A percentile compares a stretch with the other conserved stretches of the same genome.
phyloP scores from a whole-genome alignment of 768 basidiomycete genomes.

The Fibroporia radiculosa region DNA sequence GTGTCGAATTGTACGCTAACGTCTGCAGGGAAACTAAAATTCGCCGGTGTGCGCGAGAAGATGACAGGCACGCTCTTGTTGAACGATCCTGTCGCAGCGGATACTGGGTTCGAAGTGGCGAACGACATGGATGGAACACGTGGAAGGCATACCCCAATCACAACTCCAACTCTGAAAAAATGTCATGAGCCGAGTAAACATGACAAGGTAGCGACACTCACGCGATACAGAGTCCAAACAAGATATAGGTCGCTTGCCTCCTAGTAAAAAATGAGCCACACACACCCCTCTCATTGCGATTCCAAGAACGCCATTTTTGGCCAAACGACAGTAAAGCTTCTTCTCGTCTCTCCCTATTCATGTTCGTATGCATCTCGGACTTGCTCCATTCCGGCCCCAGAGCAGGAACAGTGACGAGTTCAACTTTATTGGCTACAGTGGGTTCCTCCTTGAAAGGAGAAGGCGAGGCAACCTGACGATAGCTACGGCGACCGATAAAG shows the following conservation, averaged over 20 bases:
- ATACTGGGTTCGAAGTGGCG: slow-evolving; percentile 48
- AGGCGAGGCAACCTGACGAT: slow-evolving; percentile 20
- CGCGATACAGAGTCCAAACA: slow-evolving; percentile 54
- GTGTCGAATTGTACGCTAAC: slow-evolving; percentile 77
- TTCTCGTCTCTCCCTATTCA: slow-evolving; percentile 61
- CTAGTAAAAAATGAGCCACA: slow-evolving; percentile 77
- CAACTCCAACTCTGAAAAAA: slow-evolving; percentile 46
- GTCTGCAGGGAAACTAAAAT: slow-evolving; percentile 81
- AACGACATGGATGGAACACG: slow-evolving; percentile 71
- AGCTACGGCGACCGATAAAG: slow-evolving; percentile 10
- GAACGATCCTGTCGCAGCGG: slow-evolving; percentile 50
- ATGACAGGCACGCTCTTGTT: slow-evolving; percentile 44
- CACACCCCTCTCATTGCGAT: slow-evolving; percentile 69
- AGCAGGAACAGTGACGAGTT: slow-evolving; percentile 88
- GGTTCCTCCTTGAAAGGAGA: slow-evolving; percentile 29
- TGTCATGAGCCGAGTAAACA: slow-evolving; percentile 3
- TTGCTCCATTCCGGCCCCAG: slow-evolving; percentile 87
- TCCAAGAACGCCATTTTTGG: slow-evolving; percentile 69
- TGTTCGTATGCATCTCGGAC: slow-evolving; percentile 70
- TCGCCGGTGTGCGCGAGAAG: slow-evolving; percentile 76
- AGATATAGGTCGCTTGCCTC: slow-evolving; percentile 58
- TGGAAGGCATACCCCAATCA: slow-evolving; percentile 76
- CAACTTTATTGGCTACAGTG: slow-evolving; percentile 45
- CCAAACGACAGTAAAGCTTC: slow-evolving; percentile 37
- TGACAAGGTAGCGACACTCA: slow-evolving; percentile 27